A percentile compares a stretch with the other conserved stretches of the same genome.
These are phyloP conservation scores for Ephemerocybe angulata DNA, from an alignment of 768 basidiomycete genomes.

Conservation along the genomic window DNA sequence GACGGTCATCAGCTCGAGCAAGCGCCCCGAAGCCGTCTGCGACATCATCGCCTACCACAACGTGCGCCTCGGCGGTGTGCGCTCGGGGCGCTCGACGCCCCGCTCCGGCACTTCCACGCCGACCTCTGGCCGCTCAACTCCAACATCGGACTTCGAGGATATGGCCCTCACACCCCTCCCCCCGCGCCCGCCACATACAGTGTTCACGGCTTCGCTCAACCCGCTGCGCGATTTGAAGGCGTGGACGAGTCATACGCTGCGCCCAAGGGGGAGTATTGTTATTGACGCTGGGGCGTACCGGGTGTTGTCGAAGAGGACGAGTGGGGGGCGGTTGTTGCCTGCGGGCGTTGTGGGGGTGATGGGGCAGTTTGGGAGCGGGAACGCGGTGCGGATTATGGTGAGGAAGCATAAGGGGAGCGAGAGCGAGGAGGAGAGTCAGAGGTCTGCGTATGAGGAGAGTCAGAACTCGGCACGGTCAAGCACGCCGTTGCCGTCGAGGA, in stretches of 20 bases:
- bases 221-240: conserved; percentile 85
- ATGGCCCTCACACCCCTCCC: neutral
- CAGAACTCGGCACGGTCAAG: neutral
- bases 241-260: conserved; percentile 96
- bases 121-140: neutral
- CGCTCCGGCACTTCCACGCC: conserved; percentile 18
- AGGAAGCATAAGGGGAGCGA: conserved; percentile 18
- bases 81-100: conserved; percentile 34
- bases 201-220: conserved; percentile 72
- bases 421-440: neutral
- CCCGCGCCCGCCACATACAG: conserved; percentile 75
- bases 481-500: conserved; percentile 31
- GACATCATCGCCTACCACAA: conserved; percentile 78
- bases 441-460: neutral
- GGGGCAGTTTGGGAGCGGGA: conserved; percentile 89
- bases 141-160: conserved; percentile 6
- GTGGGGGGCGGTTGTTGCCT: conserved; percentile 88
- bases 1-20: conserved; percentile 86
- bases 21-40: conserved; percentile 68
- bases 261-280: conserved; percentile 82
- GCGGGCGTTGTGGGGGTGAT: conserved; percentile 85
- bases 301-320: conserved; percentile 80
- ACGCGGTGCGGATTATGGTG: conserved; percentile 84
- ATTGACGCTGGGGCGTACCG: conserved; percentile 87
- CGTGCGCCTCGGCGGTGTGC: neutral